A percentile compares a stretch with the other conserved stretches of the same genome.
Conservation (phyloP, 2,329 filamentous ascomycete species). For the Ophiostoma angusticollis region DNA sequence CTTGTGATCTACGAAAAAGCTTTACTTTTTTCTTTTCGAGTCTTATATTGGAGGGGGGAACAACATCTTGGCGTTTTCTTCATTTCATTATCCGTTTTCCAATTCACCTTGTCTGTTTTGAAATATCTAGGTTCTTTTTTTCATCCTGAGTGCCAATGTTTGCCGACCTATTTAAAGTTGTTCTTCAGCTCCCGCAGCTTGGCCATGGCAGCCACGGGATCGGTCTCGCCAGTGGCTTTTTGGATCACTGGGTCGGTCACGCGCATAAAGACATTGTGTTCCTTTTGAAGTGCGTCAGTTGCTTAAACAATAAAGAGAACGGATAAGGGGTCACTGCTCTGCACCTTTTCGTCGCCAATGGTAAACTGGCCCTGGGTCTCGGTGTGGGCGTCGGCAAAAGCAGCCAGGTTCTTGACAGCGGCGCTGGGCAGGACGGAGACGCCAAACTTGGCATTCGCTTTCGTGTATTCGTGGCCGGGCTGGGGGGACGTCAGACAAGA, state of each 20-base stretch:
- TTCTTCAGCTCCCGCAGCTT: slow-evolving; percentile 88
- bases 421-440: slow-evolving; percentile 62
- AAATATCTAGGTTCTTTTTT: background rate
- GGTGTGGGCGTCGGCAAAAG: slow-evolving; percentile 65
- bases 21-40: background rate
- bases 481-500: slow-evolving; percentile 21
- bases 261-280: slow-evolving; percentile 96
- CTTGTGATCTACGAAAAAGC: too few relatives aligned
- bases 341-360: slow-evolving; percentile 93
- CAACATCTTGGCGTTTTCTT: background rate
- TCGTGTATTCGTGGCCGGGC: slow-evolving; percentile 98
- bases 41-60: too few relatives aligned
- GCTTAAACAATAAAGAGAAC: background rate
- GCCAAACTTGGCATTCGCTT: slow-evolving; percentile 82
- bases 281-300: slow-evolving; percentile 30
- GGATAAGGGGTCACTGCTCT: too few relatives aligned
- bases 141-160: background rate
- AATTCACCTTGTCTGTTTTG: background rate
- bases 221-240: slow-evolving; percentile 66
- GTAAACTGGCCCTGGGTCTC: slow-evolving; percentile 94
- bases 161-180: slow-evolving; percentile 38
- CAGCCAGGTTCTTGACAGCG: slow-evolving; percentile 61
- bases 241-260: slow-evolving; percentile 68
- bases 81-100: background rate
- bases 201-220: slow-evolving; percentile 74